Conservation (phyloP, 441 rosid genomes). For the Populus hybrid region DNA sequence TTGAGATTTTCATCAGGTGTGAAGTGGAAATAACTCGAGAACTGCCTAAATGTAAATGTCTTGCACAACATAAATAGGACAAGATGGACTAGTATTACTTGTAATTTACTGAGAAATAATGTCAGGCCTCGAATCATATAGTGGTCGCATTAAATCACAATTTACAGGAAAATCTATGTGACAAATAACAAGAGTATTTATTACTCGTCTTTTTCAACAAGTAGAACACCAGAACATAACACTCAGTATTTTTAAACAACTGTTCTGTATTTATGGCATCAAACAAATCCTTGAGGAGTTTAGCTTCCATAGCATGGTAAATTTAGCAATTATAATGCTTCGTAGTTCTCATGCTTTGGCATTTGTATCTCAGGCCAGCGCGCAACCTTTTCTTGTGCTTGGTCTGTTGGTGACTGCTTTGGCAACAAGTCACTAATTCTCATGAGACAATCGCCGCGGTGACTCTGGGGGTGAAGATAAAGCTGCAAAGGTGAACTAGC, state of each 20-base stretch:
- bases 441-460: not conserved
- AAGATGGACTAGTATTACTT: not conserved
- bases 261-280: no score
- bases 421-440: constrained; percentile 71
- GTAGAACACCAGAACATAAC: no score
- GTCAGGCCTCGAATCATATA: not conserved
- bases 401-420: constrained; percentile 90
- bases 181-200: not conserved
- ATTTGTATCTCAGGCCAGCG: constrained; percentile 64
- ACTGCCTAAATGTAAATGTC: not conserved
- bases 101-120: not conserved
- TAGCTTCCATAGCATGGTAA: not conserved
- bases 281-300: not conserved
- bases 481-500: not conserved
- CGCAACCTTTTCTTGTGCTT: constrained; percentile 91
- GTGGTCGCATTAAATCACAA: not conserved
- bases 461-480: not conserved
- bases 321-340: not conserved
- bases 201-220: no score
- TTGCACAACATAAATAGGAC: not conserved
- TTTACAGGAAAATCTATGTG: no score
- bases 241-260: no score
- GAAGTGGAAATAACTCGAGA: not conserved
- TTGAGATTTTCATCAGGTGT: not conserved
- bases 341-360: not conserved